Base-by-base conservation (phyloP, 2,329 filamentous ascomycete species). In the Venturia oleaginea region DNA sequence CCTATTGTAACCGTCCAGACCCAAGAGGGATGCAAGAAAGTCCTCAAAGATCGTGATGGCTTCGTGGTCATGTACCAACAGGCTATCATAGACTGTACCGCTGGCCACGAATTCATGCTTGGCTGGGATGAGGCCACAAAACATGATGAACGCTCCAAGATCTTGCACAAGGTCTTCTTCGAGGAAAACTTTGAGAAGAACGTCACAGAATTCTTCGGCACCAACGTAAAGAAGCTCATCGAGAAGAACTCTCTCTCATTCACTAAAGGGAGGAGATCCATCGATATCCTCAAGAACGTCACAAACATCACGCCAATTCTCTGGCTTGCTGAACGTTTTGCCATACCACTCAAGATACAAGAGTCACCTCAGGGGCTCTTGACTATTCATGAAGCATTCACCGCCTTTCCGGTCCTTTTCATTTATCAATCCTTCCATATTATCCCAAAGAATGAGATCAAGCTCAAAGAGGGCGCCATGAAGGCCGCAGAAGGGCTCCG, bases 271-370 rank as follows among this genome's bases (percentile, higher is more conserved):
- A 73, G 76, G 51, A 76, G 76, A 42, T 77, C 79, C 0, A 80
- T 83, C 68, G 78, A 83, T 63, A 79, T 82, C 4, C 78, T 90
- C 11, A 83, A 86, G 30, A 86, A 90, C 66, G 82, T 91, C 0
- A 86, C 84, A 32, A 91, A 91, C 70, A 75, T 89, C 32, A 82
- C 81, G 0, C 86, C 87, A 5, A 83, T 86, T 3, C 80, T 84
- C 68, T 90, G 83, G 69, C 77, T 89, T 46, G 84, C 83, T 0
- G 78, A 87, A 2, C 80, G 82, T 5, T 88, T 90, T 71, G 84
- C 85, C 60, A 76, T 91, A 3, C 87, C 88, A 0, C 77, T 91
- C 46, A 89, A 90, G 76, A 86, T 83, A 0, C 72, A 74, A 2
- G 78, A 84, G 11, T 83, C 85, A 61, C 83, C 84, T 2, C 83